Evolutionary conservation across 208 protist genomes (phyloP), one percentile per base, ranked within the genome.

Genomic region (Vickermania spadyakhi): DNA sequence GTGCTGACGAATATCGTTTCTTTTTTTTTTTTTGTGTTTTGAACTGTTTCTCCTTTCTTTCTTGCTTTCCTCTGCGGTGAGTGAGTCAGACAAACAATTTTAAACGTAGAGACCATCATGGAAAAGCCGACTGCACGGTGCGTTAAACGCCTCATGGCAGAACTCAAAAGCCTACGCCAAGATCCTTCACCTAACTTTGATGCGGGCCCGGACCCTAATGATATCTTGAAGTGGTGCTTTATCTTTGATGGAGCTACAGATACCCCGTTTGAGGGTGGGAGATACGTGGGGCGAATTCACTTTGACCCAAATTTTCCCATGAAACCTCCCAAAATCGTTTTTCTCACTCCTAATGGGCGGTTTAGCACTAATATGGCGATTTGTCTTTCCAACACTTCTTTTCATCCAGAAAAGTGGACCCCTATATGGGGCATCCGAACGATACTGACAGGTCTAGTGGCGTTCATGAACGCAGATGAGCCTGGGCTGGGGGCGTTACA

Each of bases 241-340:
- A 25, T 71, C 11, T 56, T 71, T 26, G 28, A 88, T 28, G 96
- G 95, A 4, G 81, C 94, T 2, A 21, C 30, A 2, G 95, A 86
- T 22, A 96, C 89, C 4, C 66, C 77, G 2, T 99, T 97, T 70
- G 76, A 78, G 31, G 96, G 93, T 22, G 98, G 98, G 11, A 73
- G 96, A 54, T 99, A 99, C 73, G 79, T 99, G 58, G 97, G 97
- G 0, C 67, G 92, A 49, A 82, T 99, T 21, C 70, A 91, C 3
- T 89, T 99, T 28, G 94, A 96, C 0, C 27, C 79, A 1, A 87
- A 99, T 28, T 99, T 99, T 70, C 98, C 98, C 1, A 93, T 97
- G 31, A 94, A 96, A 60, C 96, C 96, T n/a, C 96, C 96, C 4
- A 69, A 67, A 31, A 84, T 98, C 27, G 66, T 82, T 26, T 64